Evolutionary conservation across 1,139 yeast genomes (phyloP).

Genomic region (Sporopachydermia cereana): DNA sequence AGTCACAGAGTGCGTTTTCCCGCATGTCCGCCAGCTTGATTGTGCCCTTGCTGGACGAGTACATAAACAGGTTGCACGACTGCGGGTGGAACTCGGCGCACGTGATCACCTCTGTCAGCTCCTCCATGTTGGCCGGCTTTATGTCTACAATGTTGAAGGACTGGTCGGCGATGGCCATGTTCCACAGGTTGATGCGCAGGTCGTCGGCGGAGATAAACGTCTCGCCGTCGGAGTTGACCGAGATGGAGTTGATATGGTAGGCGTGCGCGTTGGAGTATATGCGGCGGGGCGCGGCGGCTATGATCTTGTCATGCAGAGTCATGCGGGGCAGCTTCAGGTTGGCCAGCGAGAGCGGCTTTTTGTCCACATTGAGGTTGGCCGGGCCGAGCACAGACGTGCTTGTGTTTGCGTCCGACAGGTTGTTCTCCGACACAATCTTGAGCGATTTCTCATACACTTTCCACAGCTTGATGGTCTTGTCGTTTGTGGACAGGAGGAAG

Average conservation of each 20-base stretch:
- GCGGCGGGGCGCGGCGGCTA: constrained; percentile 89
- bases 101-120: constrained; percentile 96
- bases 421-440: constrained; percentile 85
- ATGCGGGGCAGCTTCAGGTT: constrained; percentile 71
- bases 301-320: constrained; percentile 85
- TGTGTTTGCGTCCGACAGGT: constrained; percentile 38
- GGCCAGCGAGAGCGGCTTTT: constrained; percentile 17
- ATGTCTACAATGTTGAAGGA: constrained; percentile 94
- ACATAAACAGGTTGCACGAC: constrained; percentile 90
- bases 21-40: constrained; percentile 96
- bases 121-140: constrained; percentile 98
- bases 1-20: constrained; percentile 86
- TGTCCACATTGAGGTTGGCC: constrained; percentile 4
- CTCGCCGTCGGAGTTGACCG: constrained; percentile 92
- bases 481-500: constrained; percentile 83
- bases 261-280: constrained; percentile 96
- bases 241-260: constrained; percentile 92
- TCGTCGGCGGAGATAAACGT: constrained; percentile 92
- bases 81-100: constrained; percentile 93
- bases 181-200: constrained; percentile 92
- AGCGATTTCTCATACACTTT: constrained; percentile 87
- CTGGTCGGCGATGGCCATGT: constrained; percentile 87
- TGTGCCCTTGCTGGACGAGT: constrained; percentile 93
- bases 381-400: constrained; percentile 9
- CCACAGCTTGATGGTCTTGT: constrained; percentile 96